Conservation (phyloP, 2,329 filamentous ascomycete genomes). For the Aspergillus sp. region DNA sequence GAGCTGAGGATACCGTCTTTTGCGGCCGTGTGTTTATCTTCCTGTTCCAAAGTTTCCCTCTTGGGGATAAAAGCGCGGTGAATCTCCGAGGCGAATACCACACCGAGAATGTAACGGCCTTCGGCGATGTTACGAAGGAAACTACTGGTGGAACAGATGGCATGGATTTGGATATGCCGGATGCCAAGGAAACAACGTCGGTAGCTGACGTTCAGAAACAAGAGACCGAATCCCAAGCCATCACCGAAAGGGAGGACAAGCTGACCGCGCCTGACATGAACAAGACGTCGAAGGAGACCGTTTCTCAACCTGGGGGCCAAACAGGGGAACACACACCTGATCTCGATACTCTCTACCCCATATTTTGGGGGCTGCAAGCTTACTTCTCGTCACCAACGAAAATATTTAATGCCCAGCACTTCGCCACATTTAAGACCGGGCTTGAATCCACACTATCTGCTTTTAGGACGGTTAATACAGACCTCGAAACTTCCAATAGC, state of each 20-base stretch:
- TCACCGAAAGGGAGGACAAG: constrained; percentile 17
- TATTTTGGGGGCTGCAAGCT: constrained; percentile 92
- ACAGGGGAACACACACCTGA: constrained; percentile 53
- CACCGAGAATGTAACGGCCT: constrained; percentile 87
- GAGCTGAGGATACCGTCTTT: constrained; percentile 94
- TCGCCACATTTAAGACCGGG: constrained; percentile 64
- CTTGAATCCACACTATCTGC: constrained; percentile 65
- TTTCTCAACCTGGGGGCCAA: constrained; percentile 23
- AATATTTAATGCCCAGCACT: constrained; percentile 70
- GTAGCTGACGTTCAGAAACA: constrained; percentile 33
- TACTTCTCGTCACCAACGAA: constrained; percentile 87
- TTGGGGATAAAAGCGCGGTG: constrained; percentile 95
- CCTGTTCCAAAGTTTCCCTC: constrained; percentile 94
- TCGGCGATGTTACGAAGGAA: constrained; percentile 57
- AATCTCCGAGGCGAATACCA: constrained; percentile 96
- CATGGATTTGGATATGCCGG: constrained; percentile 67
- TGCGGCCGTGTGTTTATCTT: constrained; percentile 98
- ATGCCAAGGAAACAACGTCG: constrained; percentile 35
- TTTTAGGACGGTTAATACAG: constrained; percentile 70
- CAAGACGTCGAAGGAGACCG: constrained; percentile 26
- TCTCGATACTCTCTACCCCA: constrained; percentile 74
- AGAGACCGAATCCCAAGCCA: constrained; percentile 22
- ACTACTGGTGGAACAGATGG: constrained; percentile 45
- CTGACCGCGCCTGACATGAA: constrained; percentile 12
- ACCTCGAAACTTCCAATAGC: constrained; percentile 65